Percentiles rank a stretch among this genome's conserved stretches.
Conservation (phyloP, 306 rosid genomes). For the Prinsepia uniflora region DNA sequence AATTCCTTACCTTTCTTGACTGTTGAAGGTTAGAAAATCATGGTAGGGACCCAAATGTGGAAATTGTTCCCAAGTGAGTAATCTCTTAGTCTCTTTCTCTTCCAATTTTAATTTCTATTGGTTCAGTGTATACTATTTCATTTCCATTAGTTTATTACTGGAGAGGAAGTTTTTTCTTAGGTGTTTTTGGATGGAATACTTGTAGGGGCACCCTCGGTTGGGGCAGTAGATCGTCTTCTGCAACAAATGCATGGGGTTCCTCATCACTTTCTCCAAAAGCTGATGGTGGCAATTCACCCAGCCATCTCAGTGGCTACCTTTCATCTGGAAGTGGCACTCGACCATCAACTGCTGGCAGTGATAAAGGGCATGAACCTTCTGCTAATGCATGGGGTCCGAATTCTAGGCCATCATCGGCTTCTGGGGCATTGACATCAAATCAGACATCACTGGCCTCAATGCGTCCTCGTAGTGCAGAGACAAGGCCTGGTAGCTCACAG, state of each 20-base stretch:
- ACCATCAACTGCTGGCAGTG: conserved; percentile 93
- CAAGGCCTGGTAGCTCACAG: conserved; percentile 94
- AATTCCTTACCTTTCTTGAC: conserved; percentile 20
- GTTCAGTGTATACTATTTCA: conserved; percentile 10
- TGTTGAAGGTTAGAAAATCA: conserved; percentile 91
- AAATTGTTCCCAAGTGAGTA: conserved; percentile 96
- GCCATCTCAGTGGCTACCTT: conserved; percentile 70
- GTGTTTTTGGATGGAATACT: conserved; percentile 12
- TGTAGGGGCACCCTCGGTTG: conserved; percentile 90
- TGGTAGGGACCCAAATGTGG: conserved; percentile 86
- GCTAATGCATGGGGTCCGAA: conserved; percentile 66
- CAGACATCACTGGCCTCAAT: conserved; percentile 59
- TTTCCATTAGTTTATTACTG: background rate
- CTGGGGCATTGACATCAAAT: conserved; percentile 68
- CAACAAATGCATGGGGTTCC: conserved; percentile 87
- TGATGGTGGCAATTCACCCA: conserved; percentile 79
- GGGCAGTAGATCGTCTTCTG: conserved; percentile 87
- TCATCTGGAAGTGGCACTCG: conserved; percentile 93
- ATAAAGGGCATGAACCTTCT: conserved; percentile 61
- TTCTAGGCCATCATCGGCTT: conserved; percentile 95
- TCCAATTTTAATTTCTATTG: conserved; percentile 13
- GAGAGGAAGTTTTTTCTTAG: background rate
- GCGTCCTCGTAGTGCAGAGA: conserved; percentile 98
- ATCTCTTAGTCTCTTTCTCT: background rate
- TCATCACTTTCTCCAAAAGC: conserved; percentile 74